phyloP scores from a whole-genome alignment of 2,329 filamentous ascomycete species.

The Apiospora phragmitis region DNA sequence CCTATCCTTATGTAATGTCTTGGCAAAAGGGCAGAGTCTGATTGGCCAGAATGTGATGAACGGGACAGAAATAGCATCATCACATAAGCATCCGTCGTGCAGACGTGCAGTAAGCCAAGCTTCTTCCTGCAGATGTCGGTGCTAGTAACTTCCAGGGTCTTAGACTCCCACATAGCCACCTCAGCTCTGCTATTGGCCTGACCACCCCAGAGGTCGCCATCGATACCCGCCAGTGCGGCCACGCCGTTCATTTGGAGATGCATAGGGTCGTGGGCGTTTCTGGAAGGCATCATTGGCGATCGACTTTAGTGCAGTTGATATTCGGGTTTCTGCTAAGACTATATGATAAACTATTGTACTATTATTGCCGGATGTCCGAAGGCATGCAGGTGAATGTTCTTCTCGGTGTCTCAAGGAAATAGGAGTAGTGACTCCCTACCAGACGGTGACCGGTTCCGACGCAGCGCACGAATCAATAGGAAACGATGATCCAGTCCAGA shows the following conservation, averaged over 20 bases:
- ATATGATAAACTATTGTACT: background rate
- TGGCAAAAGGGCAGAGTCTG: background rate
- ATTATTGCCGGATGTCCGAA: background rate
- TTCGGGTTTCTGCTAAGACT: background rate
- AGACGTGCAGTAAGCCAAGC: conserved; percentile 1
- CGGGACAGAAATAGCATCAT: background rate
- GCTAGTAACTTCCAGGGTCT: background rate
- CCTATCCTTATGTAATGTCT: conserved; percentile 5
- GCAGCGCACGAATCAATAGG: background rate
- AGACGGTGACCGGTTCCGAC: background rate
- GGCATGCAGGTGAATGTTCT: background rate
- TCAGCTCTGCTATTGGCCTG: background rate
- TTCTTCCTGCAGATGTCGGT: conserved; percentile 4
- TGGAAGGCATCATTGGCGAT: background rate
- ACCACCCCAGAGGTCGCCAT: background rate
- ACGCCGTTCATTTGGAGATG: background rate
- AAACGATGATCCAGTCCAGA: background rate
- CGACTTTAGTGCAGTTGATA: background rate
- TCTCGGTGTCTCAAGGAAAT: no score
- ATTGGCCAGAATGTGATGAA: background rate
- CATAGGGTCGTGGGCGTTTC: background rate
- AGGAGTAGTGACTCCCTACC: background rate
- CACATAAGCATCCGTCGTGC: background rate
- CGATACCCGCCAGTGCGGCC: background rate
- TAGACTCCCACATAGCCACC: background rate